Evolutionary conservation across 2,329 filamentous ascomycete species (phyloP).

Genomic region (Claviceps africana): DNA sequence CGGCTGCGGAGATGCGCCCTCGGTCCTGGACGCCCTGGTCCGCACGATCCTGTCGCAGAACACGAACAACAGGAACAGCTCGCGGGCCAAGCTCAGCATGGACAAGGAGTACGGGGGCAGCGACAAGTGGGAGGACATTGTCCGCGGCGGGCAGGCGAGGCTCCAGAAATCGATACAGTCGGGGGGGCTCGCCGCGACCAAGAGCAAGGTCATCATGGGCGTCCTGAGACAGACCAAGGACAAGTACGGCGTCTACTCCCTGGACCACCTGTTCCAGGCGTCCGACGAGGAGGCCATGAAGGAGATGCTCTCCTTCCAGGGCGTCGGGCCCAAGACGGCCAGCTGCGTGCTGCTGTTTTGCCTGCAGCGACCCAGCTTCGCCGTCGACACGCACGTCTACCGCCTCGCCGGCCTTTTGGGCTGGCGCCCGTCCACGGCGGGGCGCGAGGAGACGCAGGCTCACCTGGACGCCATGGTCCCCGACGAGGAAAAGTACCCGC

Average conservation of each 20-base stretch:
- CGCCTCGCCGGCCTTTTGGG: slow-evolving; percentile 33
- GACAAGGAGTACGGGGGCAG: slow-evolving; percentile 28
- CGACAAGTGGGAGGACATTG: slow-evolving; percentile 29
- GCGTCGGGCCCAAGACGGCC: slow-evolving; percentile 41
- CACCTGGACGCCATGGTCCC: slow-evolving; percentile 35
- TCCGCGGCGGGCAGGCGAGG: slow-evolving; percentile 22
- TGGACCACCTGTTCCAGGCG: slow-evolving; percentile 33
- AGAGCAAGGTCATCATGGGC: slow-evolving; percentile 56
- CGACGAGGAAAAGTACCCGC: slow-evolving; percentile 32
- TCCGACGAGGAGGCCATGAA: slow-evolving; percentile 33
- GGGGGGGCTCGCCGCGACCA: slow-evolving; percentile 58
- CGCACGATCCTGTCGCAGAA: slow-evolving; percentile 40
- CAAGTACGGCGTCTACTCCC: slow-evolving; percentile 27
- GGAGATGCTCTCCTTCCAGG: slow-evolving; percentile 34
- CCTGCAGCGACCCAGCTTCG: slow-evolving; percentile 31
- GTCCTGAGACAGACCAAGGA: slow-evolving; percentile 51
- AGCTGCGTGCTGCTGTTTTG: slow-evolving; percentile 39
- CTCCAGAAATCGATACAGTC: slow-evolving; percentile 49
- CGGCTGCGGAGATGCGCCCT: slow-evolving; percentile 41
- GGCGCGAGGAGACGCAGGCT: slow-evolving; percentile 32
- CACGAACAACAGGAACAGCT: slow-evolving; percentile 40
- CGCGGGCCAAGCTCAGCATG: slow-evolving; percentile 41
- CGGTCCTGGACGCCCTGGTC: slow-evolving; percentile 37
- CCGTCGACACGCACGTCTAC: slow-evolving; percentile 40
- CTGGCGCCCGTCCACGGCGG: slow-evolving; percentile 29